Conservation (phyloP, 176 grass and related monocot genomes). For the Pontederia paniculata region DNA sequence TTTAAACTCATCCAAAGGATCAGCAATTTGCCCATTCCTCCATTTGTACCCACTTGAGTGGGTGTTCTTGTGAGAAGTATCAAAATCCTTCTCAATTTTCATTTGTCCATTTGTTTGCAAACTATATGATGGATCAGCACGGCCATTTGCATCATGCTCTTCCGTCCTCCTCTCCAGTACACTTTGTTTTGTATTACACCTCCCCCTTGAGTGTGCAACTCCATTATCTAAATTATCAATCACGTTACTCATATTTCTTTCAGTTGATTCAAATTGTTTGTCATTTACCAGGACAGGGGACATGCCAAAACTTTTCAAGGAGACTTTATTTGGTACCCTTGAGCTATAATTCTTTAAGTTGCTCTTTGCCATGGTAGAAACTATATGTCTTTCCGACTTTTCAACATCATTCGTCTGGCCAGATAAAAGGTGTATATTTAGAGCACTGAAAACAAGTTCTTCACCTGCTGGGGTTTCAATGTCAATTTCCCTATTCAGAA, state of each 20-base stretch:
- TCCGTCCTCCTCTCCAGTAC: slow-evolving; percentile 30
- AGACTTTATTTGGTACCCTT: slow-evolving; percentile 29
- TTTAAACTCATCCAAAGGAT: slow-evolving; percentile 26
- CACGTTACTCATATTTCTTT: slow-evolving; percentile 36
- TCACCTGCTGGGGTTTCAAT: slow-evolving; percentile 33
- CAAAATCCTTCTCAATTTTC: slow-evolving; percentile 44
- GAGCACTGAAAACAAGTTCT: slow-evolving; percentile 34
- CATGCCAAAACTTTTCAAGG: slow-evolving; percentile 24
- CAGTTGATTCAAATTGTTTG: slow-evolving; percentile 20
- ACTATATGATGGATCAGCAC: slow-evolving; percentile 29
- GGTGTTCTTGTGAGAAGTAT: slow-evolving; percentile 17
- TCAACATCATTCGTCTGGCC: slow-evolving; percentile 20
- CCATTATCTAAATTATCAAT: slow-evolving; percentile 38
- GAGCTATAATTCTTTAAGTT: slow-evolving; percentile 1
- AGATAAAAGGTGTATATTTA: slow-evolving; percentile 34
- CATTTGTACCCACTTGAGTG: slow-evolving; percentile 36
- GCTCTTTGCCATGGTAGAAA: slow-evolving; percentile 27
- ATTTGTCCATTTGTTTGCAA: slow-evolving; percentile 54
- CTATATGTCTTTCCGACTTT: slow-evolving; percentile 30
- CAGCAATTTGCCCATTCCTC: slow-evolving; percentile 39
- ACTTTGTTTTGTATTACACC: slow-evolving; percentile 43
- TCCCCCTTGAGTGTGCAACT: slow-evolving; percentile 23
- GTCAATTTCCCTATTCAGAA: slow-evolving; percentile 45
- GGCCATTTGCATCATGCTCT: slow-evolving; percentile 33
- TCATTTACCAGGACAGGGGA: slow-evolving; percentile 25